Evolutionary conservation across 1,139 yeast species (phyloP).

Genomic region (Hanseniaspora sp.): DNA sequence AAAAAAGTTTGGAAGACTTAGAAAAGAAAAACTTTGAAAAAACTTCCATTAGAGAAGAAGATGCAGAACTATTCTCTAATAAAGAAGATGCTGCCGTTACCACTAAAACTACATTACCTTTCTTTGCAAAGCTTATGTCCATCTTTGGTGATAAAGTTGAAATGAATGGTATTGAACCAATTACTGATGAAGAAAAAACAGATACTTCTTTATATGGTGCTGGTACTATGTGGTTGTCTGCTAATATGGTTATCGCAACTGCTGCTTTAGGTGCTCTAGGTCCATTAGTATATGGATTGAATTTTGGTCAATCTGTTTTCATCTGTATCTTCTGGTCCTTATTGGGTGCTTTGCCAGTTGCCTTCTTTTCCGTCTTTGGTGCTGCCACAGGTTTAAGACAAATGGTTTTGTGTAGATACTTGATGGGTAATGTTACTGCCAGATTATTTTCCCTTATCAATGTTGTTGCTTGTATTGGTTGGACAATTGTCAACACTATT

Average conservation of each 20-base stretch:
- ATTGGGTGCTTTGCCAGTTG: conserved; percentile 68
- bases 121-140: conserved; percentile 3
- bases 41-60: conserved; percentile 7
- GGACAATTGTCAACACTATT: conserved; percentile 92
- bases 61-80: neutral
- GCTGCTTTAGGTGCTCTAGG: conserved; percentile 76
- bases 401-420: conserved; percentile 67
- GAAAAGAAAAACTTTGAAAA: conserved; percentile 12
- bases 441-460: conserved; percentile 70
- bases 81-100: neutral
- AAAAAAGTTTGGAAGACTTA: conserved; percentile 6
- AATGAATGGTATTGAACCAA: conserved; percentile 39
- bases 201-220: conserved; percentile 56
- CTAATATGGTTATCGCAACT: conserved; percentile 79
- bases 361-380: conserved; percentile 73
- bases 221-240: conserved; percentile 88
- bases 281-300: conserved; percentile 37
- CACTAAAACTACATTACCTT: conserved; percentile 1
- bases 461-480: conserved; percentile 79
- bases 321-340: conserved; percentile 59
- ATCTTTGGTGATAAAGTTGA: conserved; percentile 30
- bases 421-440: conserved; percentile 65
- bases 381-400: conserved; percentile 80
- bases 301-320: conserved; percentile 57
- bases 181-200: conserved; percentile 36